A percentile compares a stretch with the other conserved stretches of the same genome.
These are phyloP conservation scores for Marasmius tenuissimus DNA, from an alignment of 1,284 basidiomycete species.

Conservation along the genomic window DNA sequence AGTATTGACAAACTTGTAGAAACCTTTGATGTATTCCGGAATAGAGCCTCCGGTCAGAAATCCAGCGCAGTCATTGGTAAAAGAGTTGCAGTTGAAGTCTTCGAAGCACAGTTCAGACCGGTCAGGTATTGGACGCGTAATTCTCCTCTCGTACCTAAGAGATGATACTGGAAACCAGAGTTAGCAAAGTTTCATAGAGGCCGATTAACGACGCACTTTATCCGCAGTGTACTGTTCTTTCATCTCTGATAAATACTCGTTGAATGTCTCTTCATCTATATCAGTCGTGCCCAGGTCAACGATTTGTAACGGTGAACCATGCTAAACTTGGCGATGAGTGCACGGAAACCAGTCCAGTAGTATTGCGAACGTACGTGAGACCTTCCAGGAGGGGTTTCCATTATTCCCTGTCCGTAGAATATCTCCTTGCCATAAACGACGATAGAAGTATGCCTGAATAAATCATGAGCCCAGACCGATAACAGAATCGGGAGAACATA, in stretches of 20 bases:
- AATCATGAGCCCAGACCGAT: background rate
- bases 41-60: conserved; percentile 82
- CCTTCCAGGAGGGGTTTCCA: conserved; percentile 61
- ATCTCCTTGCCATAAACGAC: conserved; percentile 85
- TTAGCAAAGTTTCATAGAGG: background rate
- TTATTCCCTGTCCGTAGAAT: conserved; percentile 89
- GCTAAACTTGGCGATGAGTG: conserved; percentile 41
- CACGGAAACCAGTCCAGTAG: conserved; percentile 2
- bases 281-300: conserved; percentile 82
- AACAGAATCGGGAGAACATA: conserved; percentile 31
- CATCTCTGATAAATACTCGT: conserved; percentile 79
- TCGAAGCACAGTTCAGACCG: background rate
- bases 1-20: conserved; percentile 2
- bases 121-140: background rate
- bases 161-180: conserved; percentile 67
- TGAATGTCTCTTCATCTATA: conserved; percentile 81
- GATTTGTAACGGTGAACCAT: conserved; percentile 75
- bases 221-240: conserved; percentile 81
- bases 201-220: conserved; percentile 51
- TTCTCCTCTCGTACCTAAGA: conserved; percentile 60
- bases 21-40: conserved; percentile 77
- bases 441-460: conserved; percentile 81
- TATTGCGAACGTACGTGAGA: conserved; percentile 64
- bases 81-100: conserved; percentile 92
- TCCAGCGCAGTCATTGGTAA: conserved; percentile 84